A percentile compares a stretch with the other conserved stretches of the same genome.
Evolutionary conservation across 2,329 filamentous ascomycete genomes (phyloP).

Genomic region (Triangularia verruculosa): DNA sequence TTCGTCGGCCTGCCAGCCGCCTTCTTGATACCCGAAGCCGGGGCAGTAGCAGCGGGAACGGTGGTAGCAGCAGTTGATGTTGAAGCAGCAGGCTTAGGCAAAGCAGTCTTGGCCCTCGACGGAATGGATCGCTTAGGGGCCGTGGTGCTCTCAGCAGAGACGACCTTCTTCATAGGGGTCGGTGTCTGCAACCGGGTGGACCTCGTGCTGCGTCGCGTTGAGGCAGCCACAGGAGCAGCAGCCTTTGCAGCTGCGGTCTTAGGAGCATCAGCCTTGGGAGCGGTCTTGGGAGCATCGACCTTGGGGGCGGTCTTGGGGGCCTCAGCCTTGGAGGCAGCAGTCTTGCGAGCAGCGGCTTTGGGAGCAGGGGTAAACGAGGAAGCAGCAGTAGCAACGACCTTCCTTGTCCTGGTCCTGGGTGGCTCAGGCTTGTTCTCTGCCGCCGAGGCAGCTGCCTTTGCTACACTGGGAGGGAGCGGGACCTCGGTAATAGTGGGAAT

Average conservation of each 20-base stretch:
- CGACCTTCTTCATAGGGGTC: slow-evolving; percentile 25
- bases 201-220: slow-evolving; percentile 20
- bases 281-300: neutral
- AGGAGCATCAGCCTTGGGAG: neutral
- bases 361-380: neutral
- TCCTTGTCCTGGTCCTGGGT: slow-evolving; percentile 8
- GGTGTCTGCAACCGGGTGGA: slow-evolving; percentile 25
- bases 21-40: neutral
- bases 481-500: slow-evolving; percentile 3
- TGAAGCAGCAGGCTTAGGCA: neutral
- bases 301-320: neutral
- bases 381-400: slow-evolving; percentile 7
- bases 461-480: slow-evolving; percentile 9
- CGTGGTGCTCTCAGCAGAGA: neutral
- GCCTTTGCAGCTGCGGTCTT: neutral
- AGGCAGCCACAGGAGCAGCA: neutral
- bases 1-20: slow-evolving; percentile 21
- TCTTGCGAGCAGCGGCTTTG: neutral
- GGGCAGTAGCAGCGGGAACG: neutral
- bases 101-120: neutral
- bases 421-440: slow-evolving; percentile 1
- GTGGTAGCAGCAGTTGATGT: neutral
- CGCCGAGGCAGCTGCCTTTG: neutral
- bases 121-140: neutral
- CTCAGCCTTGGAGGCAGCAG: neutral